phyloP scores from a whole-genome alignment of 176 grass and related monocot species.

The Avena sativa region DNA sequence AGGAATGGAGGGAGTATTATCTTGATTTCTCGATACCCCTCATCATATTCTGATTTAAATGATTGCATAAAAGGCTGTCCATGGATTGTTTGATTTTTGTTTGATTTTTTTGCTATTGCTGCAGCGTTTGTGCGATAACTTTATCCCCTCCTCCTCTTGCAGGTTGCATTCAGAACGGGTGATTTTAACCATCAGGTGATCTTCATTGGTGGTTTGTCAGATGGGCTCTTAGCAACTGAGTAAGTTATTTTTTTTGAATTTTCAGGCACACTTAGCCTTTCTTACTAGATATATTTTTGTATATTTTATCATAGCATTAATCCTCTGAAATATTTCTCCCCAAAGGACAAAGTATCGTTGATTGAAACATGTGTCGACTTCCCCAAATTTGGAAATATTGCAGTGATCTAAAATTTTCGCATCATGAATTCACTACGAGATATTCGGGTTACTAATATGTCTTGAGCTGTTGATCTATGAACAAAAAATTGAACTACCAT shows the following conservation, averaged over 20 bases:
- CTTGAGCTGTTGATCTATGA: neutral
- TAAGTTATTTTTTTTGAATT: conserved; percentile 48
- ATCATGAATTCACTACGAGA: conserved; percentile 1
- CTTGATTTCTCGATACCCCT: neutral
- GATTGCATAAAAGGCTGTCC: conserved; percentile 8
- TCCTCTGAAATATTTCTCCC: neutral
- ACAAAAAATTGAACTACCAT: neutral
- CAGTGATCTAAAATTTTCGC: neutral
- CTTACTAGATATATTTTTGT: neutral
- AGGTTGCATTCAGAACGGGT: conserved; percentile 90
- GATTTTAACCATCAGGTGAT: conserved; percentile 96
- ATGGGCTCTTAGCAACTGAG: conserved; percentile 93
- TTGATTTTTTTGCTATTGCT: conserved; percentile 19
- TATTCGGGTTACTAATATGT: neutral
- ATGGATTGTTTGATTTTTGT: neutral
- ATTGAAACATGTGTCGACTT: neutral
- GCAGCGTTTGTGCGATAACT: conserved; percentile 2
- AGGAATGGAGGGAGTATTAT: neutral
- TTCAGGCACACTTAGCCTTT: neutral
- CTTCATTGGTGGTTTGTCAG: conserved; percentile 91
- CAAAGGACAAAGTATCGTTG: too few species aligned
- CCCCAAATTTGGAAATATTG: neutral
- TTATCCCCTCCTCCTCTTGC: conserved; percentile 37
- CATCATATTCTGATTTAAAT: conserved; percentile 6
- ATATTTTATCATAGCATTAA: neutral